Base-by-base conservation (phyloP, 1,139 yeast species). In the Lizanozyma gosingica region DNA sequence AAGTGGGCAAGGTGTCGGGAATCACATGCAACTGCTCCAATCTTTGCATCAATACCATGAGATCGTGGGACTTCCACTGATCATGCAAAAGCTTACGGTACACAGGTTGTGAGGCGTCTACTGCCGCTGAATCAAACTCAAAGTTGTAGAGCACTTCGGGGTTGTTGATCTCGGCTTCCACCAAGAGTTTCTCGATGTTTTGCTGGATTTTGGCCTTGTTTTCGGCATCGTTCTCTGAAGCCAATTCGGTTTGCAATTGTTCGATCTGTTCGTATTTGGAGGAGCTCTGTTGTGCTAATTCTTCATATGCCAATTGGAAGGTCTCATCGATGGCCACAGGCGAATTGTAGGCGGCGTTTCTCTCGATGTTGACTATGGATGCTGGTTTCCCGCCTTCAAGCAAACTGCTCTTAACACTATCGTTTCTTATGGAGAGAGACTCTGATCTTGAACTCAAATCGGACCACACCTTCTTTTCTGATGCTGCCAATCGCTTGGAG, bases 1-100 rank as follows among this genome's bases (percentile, higher is more conserved):
- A 63, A 0, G 97, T 87, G 17, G 97, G 94, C 56, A 92, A 59
- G 2, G 97, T 88, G 57, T 92, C 98, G 22, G 98, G 98, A 47
- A 94, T 84, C 39, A 87, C 87, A 40, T 76, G 76, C 49, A 88
- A 65, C 44, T 85, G 81, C 63, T 92, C 98, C 44, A 94, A 63
- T 65, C 97, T 79, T 65, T 92, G 97, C 86, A 86, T 83, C 41
- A 80, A 66, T 41, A 84, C 56, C 78, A 83, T 80, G 59, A 77
- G 73, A 39, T 76, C 82, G 48, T 80, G 69, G 8, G 68, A 60
- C 56, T 76, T 73, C 97, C 97, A 92, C 49, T 82, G 74, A 46
- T 81, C 64, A 52, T 76, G 66, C 42, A 85, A 76, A 47, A 77
- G 67, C 39, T 77, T 66, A 58, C 96, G 76, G 63, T 82, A 90